Conservation (phyloP, 2,329 filamentous ascomycete species). For the Clarireedia paspali region DNA sequence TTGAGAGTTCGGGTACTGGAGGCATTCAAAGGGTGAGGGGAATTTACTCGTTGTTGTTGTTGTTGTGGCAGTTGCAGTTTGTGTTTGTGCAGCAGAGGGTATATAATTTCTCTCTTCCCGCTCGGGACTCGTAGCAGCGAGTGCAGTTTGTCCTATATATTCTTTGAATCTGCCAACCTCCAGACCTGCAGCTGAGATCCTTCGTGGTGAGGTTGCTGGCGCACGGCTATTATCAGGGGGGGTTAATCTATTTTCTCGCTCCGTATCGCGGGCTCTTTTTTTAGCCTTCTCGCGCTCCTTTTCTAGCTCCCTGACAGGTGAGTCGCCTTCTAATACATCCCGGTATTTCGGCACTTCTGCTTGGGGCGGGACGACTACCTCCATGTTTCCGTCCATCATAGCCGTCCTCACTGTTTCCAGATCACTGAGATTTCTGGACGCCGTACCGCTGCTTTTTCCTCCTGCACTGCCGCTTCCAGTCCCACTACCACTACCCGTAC, state of each 20-base stretch:
- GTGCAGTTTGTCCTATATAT: neutral
- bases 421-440: neutral
- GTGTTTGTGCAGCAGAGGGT: no score
- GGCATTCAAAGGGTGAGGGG: conserved; percentile 1
- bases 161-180: neutral
- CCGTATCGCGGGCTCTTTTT: neutral
- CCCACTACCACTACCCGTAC: neutral
- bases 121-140: neutral
- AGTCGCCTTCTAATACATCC: neutral
- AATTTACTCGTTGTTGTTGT: neutral
- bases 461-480: neutral
- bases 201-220: no score
- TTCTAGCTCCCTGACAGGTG: no score
- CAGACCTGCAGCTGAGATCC: neutral
- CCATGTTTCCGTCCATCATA: neutral
- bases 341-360: neutral
- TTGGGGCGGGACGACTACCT: neutral
- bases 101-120: no score
- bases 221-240: no score
- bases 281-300: neutral
- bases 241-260: neutral
- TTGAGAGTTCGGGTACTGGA: neutral
- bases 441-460: neutral
- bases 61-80: neutral
- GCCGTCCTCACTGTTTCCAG: neutral